phyloP scores from a whole-genome alignment of 768 basidiomycete species.

The Leccinum longicurvipes region DNA sequence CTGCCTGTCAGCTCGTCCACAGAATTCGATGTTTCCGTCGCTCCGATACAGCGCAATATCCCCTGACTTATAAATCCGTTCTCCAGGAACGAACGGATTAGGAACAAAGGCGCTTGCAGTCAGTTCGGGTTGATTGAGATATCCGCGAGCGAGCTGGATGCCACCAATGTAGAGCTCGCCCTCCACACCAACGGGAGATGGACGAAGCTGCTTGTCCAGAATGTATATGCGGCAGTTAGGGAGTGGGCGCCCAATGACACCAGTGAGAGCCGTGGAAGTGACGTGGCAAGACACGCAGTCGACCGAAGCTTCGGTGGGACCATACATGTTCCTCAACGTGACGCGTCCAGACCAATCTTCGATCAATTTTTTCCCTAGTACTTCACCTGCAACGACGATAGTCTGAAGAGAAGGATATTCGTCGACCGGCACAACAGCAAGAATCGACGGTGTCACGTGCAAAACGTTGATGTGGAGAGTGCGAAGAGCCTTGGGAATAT shows the following conservation, averaged over 20 bases:
- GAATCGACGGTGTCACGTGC: constrained; percentile 31
- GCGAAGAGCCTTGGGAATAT: constrained; percentile 27
- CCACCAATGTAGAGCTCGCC: constrained; percentile 24
- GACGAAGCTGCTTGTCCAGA: constrained; percentile 26
- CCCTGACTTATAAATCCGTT: constrained; percentile 31
- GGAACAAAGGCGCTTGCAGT: constrained; percentile 25
- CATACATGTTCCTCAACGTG: constrained; percentile 32
- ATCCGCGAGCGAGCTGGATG: constrained; percentile 20
- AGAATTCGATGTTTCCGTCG: constrained; percentile 31
- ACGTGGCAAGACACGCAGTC: constrained; percentile 29
- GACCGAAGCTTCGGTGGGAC: constrained; percentile 32
- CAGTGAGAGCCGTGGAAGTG: constrained; percentile 14
- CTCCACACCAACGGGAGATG: constrained; percentile 28
- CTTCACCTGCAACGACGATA: constrained; percentile 26
- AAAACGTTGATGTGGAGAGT: constrained; percentile 26
- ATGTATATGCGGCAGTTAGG: constrained; percentile 30
- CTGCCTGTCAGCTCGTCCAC: constrained; percentile 33
- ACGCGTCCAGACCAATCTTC: constrained; percentile 26
- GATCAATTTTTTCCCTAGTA: constrained; percentile 20
- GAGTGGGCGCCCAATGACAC: constrained; percentile 31
- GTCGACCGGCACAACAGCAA: constrained; percentile 24
- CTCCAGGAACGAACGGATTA: constrained; percentile 29
- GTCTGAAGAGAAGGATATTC: constrained; percentile 27
- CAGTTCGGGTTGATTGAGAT: constrained; percentile 28
- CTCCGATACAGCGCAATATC: constrained; percentile 28